Base-by-base conservation (phyloP, 768 basidiomycete genomes). In the Mycena galericulata region DNA sequence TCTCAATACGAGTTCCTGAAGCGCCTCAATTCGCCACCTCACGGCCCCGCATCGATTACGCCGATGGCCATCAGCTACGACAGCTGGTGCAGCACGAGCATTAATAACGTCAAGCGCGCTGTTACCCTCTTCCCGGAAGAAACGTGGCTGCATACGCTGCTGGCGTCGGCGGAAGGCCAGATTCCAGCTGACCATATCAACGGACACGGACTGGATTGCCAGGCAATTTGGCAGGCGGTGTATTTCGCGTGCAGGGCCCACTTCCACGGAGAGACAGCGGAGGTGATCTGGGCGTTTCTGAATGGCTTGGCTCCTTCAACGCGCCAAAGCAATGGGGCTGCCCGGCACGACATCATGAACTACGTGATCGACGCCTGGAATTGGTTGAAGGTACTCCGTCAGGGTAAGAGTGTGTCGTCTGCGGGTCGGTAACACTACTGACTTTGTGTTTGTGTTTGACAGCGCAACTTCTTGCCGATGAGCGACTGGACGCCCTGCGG, bases 231-330 rank as follows among this genome's bases (percentile, higher is more conserved):
- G 66, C 66, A 67, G 47, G 66, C 66, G 0, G 59, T 67, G 7
- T 67, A 67, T 46, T 53, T 54, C 15, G 58, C 32, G 7, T 67
- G 65, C 53, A 20, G 58, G 29, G 40, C 59, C 1, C 66, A 67
- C 29, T 67, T 67, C n/a, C 53, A 67, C 38, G 59, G 59, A n/a
- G 59, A 67, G 59, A 61, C 66, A 18, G 66, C 58, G 3, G 66
- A 65, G 64, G 30, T 58, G 45, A 36, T 58, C 1, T 66, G 57
- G 62, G 62, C 51, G 20, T 63, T 62, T 26, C 30, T 63, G 22
- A 63, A 63, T 24, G 20, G 51, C 3, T 43, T 62, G 2, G 62
- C 53, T 3, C 24, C 55, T 9, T 65, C 64, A 2, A 50, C 46
- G 40, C 64, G 64, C 1, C 64, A 65, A 65, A 50, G 27, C 45